Base-by-base conservation (phyloP, 345 rosid species). In the Syzygium grande region DNA sequence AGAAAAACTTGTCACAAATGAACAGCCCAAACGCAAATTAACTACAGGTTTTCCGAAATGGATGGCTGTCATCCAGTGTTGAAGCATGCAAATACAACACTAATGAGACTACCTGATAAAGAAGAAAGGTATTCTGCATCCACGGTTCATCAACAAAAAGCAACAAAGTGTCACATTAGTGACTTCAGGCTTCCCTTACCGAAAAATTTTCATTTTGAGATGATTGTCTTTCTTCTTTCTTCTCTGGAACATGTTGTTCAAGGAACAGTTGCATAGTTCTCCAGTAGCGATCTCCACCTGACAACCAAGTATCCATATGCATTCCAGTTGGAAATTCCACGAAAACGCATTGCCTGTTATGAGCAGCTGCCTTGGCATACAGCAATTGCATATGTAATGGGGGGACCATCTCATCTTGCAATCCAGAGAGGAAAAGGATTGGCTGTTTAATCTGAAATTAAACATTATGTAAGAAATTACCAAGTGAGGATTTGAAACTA, bases 251-350 rank as follows among this genome's bases (percentile, higher is more conserved):
- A 92, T 94, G 88, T 51, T 94, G 92, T 56, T 88, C 96, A 79
- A 98, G 89, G 89, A 96, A 97, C 86, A 90, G 89, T 89, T 89
- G 94, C 86, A 93, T 87, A 46, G 95, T 94, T 89, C 85, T 91
- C 99, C 99, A 98, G 87, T 98, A 98, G 25, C 89, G 90, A 84
- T 98, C 99, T 73, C 99, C 99, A 88, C 98, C 99, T 86, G 94
- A 65, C 68, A 97, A 89, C 99, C 99, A 98, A 84, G 99, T 98
- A 90, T 96, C 97, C 99, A 98, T 98, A 90, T 98, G 99, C 99
- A 98, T 95, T 86, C 99, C 99, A 87, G 86, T 91, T 89, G 99
- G 95, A 93, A 98, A 98, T 84, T 96, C 98, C 87, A 95, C 95
- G 89, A 96, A 96, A 51, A 52, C 85, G 91, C 98, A 96, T 84